phyloP scores from a whole-genome alignment of 495 filamentous ascomycete species.

The Neurospora sp. region DNA sequence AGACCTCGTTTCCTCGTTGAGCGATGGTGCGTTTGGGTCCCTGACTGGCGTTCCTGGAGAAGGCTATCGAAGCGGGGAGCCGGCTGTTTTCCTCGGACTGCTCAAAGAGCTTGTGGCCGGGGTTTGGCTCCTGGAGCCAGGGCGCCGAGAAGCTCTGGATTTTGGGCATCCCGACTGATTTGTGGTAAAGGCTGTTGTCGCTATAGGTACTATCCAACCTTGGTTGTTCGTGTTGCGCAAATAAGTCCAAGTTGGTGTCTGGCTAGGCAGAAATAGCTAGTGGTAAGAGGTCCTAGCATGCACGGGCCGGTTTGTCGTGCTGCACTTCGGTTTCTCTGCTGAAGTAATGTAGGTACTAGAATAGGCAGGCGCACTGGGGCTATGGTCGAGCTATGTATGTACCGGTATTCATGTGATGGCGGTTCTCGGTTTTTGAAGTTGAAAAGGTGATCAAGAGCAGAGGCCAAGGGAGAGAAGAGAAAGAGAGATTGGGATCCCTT shows the following conservation, averaged over 20 bases:
- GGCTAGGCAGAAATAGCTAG: background rate
- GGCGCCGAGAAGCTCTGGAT: constrained; percentile 70
- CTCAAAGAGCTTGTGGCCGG: constrained; percentile 63
- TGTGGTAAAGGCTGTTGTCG: background rate
- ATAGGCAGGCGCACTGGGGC: background rate
- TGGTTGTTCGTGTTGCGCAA: background rate
- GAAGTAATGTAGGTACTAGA: background rate
- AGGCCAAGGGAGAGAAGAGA: background rate
- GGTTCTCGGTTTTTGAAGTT: background rate
- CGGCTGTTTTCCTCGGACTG: constrained; percentile 20
- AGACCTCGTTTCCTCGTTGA: constrained; percentile 65
- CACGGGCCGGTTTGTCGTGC: background rate
- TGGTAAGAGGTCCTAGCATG: background rate
- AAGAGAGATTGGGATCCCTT: constrained; percentile 1
- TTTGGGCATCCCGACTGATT: constrained; percentile 52
- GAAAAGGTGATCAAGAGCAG: background rate
- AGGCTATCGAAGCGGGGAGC: constrained; percentile 13
- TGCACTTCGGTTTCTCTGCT: background rate
- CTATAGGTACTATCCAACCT: background rate
- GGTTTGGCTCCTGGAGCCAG: constrained; percentile 68
- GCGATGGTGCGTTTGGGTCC: constrained; percentile 63
- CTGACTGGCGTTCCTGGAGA: constrained; percentile 28
- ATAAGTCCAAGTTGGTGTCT: background rate
- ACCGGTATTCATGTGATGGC: background rate
- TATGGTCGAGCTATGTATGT: background rate